Evolutionary conservation across 2,329 filamentous ascomycete genomes (phyloP).

Genomic region (Epichloe hybrida): DNA sequence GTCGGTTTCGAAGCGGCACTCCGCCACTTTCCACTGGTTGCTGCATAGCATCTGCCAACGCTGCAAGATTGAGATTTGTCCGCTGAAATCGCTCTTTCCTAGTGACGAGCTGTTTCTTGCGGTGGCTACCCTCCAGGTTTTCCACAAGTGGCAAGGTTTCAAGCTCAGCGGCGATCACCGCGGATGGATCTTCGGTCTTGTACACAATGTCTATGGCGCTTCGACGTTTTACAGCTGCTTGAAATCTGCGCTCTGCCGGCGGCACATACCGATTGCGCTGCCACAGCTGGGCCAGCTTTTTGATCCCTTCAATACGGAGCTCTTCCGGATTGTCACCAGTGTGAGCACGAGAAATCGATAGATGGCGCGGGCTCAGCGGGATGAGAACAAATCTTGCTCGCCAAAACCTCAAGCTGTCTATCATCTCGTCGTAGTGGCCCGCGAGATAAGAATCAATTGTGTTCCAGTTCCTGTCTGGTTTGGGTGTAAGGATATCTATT

Average conservation of each 20-base stretch:
- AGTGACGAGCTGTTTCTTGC: slow-evolving; percentile 59
- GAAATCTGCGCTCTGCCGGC: slow-evolving; percentile 65
- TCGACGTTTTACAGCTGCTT: slow-evolving; percentile 36
- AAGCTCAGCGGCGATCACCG: slow-evolving; percentile 75
- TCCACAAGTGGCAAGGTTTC: slow-evolving; percentile 66
- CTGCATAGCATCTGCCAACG: slow-evolving; percentile 79
- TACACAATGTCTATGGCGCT: slow-evolving; percentile 92
- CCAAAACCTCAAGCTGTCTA: slow-evolving; percentile 76
- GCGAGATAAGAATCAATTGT: slow-evolving; percentile 82
- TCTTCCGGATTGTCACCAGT: slow-evolving; percentile 79
- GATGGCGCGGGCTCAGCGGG: slow-evolving; percentile 58
- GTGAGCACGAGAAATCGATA: slow-evolving; percentile 33
- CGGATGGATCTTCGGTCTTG: slow-evolving; percentile 84
- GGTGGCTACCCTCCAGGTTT: slow-evolving; percentile 42
- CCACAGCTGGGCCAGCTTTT: slow-evolving; percentile 81
- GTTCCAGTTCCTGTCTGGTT: slow-evolving; percentile 81
- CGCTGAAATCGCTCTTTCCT: slow-evolving; percentile 72
- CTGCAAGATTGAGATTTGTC: slow-evolving; percentile 60
- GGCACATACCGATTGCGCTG: slow-evolving; percentile 76
- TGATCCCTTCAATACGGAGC: slow-evolving; percentile 83
- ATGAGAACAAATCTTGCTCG: slow-evolving; percentile 84
- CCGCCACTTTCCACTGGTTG: slow-evolving; percentile 65
- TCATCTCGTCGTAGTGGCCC: slow-evolving; percentile 70
- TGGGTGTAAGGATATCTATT: slow-evolving; percentile 53
- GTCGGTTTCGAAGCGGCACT: slow-evolving; percentile 75